Percentiles rank a stretch among this genome's conserved stretches.
phyloP scores from a whole-genome alignment of 2,329 filamentous ascomycete genomes.

The Parastagonospora nodorum region DNA sequence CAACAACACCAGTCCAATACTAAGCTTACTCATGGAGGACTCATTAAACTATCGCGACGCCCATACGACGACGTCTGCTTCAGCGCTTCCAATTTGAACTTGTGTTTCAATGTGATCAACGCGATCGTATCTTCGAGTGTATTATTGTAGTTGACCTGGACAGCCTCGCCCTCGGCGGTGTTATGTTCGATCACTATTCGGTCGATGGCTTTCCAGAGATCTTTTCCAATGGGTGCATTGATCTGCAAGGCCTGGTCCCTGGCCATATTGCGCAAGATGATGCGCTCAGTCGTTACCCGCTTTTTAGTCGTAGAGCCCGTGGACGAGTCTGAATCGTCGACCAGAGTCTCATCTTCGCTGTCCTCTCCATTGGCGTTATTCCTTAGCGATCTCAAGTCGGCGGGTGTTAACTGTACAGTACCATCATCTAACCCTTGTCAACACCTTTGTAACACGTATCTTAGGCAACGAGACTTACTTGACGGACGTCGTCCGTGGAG shows the following conservation, averaged over 20 bases:
- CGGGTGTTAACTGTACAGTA: conserved; percentile 26
- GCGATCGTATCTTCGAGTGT: conserved; percentile 1
- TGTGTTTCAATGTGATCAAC: neutral
- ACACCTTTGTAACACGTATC: conserved; percentile 39
- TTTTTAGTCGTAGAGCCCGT: conserved; percentile 2
- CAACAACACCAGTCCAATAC: too few species aligned
- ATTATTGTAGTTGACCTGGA: conserved; percentile 14
- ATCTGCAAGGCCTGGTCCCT: conserved; percentile 19
- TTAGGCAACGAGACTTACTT: conserved; percentile 10
- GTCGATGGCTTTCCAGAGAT: conserved; percentile 16
- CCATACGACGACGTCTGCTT: neutral
- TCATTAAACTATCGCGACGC: neutral
- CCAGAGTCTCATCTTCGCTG: conserved; percentile 13
- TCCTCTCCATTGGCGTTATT: conserved; percentile 5
- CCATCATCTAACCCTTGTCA: conserved; percentile 56
- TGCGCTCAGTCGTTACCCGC: conserved; percentile 8
- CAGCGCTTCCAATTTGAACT: neutral
- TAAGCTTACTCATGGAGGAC: neutral
- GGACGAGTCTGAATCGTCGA: conserved; percentile 15
- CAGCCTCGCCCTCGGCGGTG: conserved; percentile 8
- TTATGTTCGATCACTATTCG: conserved; percentile 20
- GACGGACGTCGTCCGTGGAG: conserved; percentile 12
- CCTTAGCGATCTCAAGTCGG: conserved; percentile 7
- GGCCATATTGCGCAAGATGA: conserved; percentile 16
- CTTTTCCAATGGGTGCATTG: conserved; percentile 17